Percentiles rank a stretch among this genome's conserved stretches.
These are phyloP conservation scores for Fragaria iinumae DNA, from an alignment of 306 rosid species.

Conservation along the genomic window DNA sequence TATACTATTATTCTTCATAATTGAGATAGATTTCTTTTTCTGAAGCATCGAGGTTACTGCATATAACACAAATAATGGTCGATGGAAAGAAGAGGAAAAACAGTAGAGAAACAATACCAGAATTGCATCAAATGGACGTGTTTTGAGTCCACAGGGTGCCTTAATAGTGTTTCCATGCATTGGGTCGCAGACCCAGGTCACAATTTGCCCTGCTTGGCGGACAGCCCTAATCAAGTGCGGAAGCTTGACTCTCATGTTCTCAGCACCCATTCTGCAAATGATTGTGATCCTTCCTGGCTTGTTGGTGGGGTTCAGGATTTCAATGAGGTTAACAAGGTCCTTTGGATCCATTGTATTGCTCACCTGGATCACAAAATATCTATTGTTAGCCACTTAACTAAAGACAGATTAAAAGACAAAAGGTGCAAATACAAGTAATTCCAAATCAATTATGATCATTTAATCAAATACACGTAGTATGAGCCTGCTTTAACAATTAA, in stretches of 20 bases:
- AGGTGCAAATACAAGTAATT: background rate
- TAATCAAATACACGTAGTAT: background rate
- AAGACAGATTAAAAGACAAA: background rate
- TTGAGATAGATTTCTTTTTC: background rate
- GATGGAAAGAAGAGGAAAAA: background rate
- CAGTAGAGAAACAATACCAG: conserved; percentile 40
- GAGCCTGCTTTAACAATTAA: background rate
- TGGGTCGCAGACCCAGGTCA: conserved; percentile 79
- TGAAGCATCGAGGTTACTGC: background rate
- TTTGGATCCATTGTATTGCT: conserved; percentile 81
- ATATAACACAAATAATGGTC: background rate
- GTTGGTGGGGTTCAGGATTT: conserved; percentile 64
- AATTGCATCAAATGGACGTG: conserved; percentile 73
- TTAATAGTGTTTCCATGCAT: conserved; percentile 77
- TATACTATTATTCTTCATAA: background rate
- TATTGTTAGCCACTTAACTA: conserved; percentile 6
- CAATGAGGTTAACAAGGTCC: conserved; percentile 60
- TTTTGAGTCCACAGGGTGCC: conserved; percentile 79
- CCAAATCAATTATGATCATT: background rate
- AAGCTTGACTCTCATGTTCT: conserved; percentile 68
- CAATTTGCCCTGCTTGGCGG: conserved; percentile 69
- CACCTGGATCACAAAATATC: conserved; percentile 42
- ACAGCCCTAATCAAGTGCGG: conserved; percentile 79
- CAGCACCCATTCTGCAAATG: conserved; percentile 76
- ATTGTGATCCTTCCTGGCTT: conserved; percentile 70